Percentiles rank a stretch among this genome's conserved stretches.
Evolutionary conservation across 2,329 filamentous ascomycete genomes (phyloP).

Genomic region (Fusarium poae): DNA sequence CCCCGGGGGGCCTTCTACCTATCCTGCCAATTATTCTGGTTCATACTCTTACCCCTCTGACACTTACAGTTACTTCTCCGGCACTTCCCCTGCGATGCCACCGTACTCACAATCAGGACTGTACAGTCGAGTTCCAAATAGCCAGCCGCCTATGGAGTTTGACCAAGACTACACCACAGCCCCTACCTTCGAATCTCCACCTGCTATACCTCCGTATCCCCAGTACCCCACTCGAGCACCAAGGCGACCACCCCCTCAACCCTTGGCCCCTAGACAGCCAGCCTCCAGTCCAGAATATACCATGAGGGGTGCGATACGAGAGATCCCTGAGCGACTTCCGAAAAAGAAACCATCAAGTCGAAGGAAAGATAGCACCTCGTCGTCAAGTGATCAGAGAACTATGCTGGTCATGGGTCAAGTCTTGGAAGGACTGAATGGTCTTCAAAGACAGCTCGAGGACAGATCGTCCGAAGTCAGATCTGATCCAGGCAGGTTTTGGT

Average conservation of each 20-base stretch:
- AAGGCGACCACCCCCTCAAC: not conserved
- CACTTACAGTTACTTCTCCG: not conserved
- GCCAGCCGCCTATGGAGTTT: not conserved
- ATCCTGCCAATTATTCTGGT: not conserved
- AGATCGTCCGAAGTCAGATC: conserved; percentile 9
- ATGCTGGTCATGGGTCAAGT: not conserved
- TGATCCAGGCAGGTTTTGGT: conserved; percentile 1
- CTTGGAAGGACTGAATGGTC: not conserved
- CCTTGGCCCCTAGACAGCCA: not conserved
- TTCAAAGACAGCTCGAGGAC: not conserved
- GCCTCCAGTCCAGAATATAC: not conserved
- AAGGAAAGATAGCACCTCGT: not conserved
- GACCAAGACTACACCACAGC: not conserved
- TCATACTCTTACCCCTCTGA: conserved; percentile 1
- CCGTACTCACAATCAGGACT: not conserved
- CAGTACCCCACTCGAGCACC: not conserved
- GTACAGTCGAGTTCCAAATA: not conserved
- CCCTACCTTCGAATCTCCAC: not conserved
- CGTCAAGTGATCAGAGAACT: not conserved
- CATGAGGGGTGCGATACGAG: not conserved
- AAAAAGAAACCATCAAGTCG: not conserved
- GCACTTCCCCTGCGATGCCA: not conserved
- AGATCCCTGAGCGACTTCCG: not conserved
- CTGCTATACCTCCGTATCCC: not conserved
- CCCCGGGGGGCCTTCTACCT: fast-evolving